Evolutionary conservation across 345 rosid species (phyloP).

Genomic region (Lumnitzera littorea): DNA sequence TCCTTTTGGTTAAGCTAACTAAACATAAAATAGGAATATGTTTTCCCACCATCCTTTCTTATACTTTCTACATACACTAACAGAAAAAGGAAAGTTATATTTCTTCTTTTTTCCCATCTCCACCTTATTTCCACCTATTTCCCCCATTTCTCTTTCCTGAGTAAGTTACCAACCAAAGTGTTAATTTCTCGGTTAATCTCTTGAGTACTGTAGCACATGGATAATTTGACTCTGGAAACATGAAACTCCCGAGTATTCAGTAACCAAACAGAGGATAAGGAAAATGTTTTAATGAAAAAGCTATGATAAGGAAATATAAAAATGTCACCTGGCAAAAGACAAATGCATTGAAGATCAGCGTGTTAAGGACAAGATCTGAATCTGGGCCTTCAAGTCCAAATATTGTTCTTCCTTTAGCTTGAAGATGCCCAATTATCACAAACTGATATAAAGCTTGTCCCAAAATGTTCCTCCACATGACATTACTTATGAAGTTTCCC

Average conservation of each 20-base stretch:
- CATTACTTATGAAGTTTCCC: slow-evolving; percentile 74
- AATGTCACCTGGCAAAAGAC: slow-evolving; percentile 81
- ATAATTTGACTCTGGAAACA: too few species aligned
- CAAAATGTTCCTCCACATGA: slow-evolving; percentile 93
- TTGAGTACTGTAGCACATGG: too few species aligned
- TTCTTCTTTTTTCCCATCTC: too few species aligned
- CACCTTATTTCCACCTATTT: too few species aligned
- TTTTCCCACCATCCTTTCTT: too few species aligned
- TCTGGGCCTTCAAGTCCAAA: slow-evolving; percentile 48
- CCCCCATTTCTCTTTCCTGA: too few species aligned
- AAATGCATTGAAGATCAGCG: slow-evolving; percentile 79
- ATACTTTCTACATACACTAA: too few species aligned
- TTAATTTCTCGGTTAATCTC: too few species aligned
- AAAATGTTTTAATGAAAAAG: background rate
- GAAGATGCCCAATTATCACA: slow-evolving; percentile 52
- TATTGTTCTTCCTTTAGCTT: slow-evolving; percentile 46
- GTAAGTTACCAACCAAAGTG: too few species aligned
- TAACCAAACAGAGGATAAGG: background rate
- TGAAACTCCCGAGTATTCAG: background rate
- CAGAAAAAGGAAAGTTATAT: too few species aligned
- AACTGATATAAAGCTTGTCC: slow-evolving; percentile 83
- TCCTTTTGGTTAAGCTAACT: too few species aligned
- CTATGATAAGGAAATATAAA: background rate
- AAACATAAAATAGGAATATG: too few species aligned
- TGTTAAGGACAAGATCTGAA: slow-evolving; percentile 47